These are phyloP conservation scores for Solanum medicagineum DNA, from an alignment of 257 asterid genomes.

Conservation along the genomic window DNA sequence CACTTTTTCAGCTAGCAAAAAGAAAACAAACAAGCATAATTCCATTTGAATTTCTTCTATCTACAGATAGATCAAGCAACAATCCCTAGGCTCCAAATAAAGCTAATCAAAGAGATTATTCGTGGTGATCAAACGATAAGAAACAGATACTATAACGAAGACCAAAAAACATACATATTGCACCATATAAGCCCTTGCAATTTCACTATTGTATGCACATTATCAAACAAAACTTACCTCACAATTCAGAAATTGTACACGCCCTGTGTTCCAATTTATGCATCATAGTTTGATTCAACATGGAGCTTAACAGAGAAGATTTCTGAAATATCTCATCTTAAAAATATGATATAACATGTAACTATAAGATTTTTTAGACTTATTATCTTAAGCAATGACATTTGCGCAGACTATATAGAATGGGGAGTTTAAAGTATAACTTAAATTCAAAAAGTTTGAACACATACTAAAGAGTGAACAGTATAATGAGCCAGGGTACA, in stretches of 20 bases:
- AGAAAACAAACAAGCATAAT: background rate
- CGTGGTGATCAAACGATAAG: background rate
- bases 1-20: background rate
- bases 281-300: background rate
- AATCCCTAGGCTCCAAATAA: background rate
- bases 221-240: background rate
- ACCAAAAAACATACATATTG: background rate
- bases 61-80: background rate
- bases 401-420: background rate
- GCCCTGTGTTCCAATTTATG: background rate
- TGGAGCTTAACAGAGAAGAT: background rate
- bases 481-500: background rate
- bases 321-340: background rate
- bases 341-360: background rate
- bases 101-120: background rate
- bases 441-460: background rate
- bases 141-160: background rate
- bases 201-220: background rate
- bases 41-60: background rate
- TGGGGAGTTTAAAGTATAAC: background rate
- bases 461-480: background rate
- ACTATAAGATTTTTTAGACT: background rate
- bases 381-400: background rate
- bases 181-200: background rate
- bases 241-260: too few relatives aligned